Evolutionary conservation across 345 rosid genomes (phyloP).

Genomic region (Firmiana major): DNA sequence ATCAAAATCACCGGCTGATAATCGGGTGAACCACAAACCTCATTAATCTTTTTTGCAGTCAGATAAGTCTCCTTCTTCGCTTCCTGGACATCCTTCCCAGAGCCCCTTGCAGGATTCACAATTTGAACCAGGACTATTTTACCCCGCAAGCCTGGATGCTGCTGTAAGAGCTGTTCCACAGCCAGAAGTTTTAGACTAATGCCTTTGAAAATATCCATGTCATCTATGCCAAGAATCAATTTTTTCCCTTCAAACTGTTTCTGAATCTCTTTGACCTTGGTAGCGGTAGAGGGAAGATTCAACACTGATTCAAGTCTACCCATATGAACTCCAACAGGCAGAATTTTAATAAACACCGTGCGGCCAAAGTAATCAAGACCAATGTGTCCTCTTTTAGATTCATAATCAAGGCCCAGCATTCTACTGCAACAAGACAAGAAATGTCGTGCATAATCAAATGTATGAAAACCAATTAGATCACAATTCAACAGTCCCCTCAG

Average conservation of each 20-base stretch:
- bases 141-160: slow-evolving; percentile 41
- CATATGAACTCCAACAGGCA: slow-evolving; percentile 63
- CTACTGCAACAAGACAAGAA: slow-evolving; percentile 69
- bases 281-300: slow-evolving; percentile 46
- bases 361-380: slow-evolving; percentile 75
- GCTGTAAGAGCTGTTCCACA: slow-evolving; percentile 52
- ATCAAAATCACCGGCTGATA: slow-evolving; percentile 56
- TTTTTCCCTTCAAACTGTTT: slow-evolving; percentile 46
- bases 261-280: slow-evolving; percentile 47
- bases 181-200: slow-evolving; percentile 59
- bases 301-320: slow-evolving; percentile 62
- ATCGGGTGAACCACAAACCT: slow-evolving; percentile 41
- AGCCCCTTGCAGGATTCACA: slow-evolving; percentile 65
- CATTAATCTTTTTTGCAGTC: slow-evolving; percentile 49
- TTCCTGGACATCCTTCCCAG: slow-evolving; percentile 62
- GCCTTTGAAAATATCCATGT: slow-evolving; percentile 70
- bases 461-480: slow-evolving; percentile 65
- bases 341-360: slow-evolving; percentile 52
- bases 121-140: slow-evolving; percentile 61
- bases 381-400: slow-evolving; percentile 66
- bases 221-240: slow-evolving; percentile 61
- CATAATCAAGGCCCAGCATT: slow-evolving; percentile 67
- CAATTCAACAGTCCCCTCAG: slow-evolving; percentile 55
- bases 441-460: slow-evolving; percentile 69
- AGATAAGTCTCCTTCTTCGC: slow-evolving; percentile 51